Evolutionary conservation across 306 rosid species (phyloP).

Genomic region (Mimosa bimucronata): DNA sequence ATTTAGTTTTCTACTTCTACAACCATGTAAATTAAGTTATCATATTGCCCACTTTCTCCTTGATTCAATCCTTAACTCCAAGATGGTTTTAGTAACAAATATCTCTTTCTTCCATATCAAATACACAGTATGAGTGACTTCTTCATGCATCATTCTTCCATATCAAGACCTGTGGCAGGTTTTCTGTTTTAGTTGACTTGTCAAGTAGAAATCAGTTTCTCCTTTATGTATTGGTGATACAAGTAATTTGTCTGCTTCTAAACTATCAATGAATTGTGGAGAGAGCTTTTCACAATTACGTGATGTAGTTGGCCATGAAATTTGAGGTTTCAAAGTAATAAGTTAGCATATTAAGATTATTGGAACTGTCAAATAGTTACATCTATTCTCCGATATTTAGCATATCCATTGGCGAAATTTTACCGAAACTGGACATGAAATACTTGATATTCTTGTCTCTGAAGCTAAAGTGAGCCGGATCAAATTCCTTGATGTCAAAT

Average conservation of each 20-base stretch:
- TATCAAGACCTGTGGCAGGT: neutral
- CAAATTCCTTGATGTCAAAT: neutral
- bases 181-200: neutral
- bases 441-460: constrained; percentile 13
- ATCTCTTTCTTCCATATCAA: neutral
- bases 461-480: neutral
- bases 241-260: neutral
- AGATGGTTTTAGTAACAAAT: neutral
- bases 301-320: neutral
- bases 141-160: neutral
- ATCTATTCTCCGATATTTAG: neutral
- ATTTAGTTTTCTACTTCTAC: neutral
- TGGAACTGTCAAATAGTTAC: neutral
- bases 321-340: neutral
- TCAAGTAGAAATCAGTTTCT: neutral
- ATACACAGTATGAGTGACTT: neutral
- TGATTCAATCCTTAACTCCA: neutral
- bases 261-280: neutral
- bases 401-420: neutral
- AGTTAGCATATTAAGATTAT: neutral
- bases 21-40: neutral
- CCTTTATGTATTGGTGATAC: neutral
- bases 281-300: neutral
- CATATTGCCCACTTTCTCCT: constrained; percentile 2
- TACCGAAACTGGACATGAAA: neutral